Conservation (phyloP, 805 yeast species). For the Priceomyces carsonii region DNA sequence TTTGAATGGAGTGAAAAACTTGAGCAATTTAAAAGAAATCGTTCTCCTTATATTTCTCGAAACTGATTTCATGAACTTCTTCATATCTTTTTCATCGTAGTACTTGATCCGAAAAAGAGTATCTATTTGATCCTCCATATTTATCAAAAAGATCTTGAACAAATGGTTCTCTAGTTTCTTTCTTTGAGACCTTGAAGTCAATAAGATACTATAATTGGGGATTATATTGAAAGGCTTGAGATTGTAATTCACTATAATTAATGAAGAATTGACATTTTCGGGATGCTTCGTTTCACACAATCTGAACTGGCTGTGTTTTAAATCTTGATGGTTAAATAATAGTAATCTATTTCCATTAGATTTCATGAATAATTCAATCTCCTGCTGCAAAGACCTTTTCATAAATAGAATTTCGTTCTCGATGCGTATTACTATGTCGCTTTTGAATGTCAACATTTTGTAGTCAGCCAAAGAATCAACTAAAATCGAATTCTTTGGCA, state of each 20-base stretch:
- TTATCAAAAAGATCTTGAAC: constrained; percentile 35
- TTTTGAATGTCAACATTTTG: constrained; percentile 17
- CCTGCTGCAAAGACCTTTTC: constrained; percentile 29
- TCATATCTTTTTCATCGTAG: constrained; percentile 26
- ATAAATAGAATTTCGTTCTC: constrained; percentile 30
- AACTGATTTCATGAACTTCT: constrained; percentile 26
- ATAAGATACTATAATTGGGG: constrained; percentile 33
- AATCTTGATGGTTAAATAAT: constrained; percentile 22
- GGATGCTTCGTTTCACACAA: constrained; percentile 23
- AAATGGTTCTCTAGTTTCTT: constrained; percentile 31
- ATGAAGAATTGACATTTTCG: constrained; percentile 7
- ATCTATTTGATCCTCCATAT: constrained; percentile 39
- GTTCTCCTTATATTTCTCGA: constrained; percentile 26
- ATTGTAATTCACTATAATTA: constrained; percentile 24
- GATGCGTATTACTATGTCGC: constrained; percentile 14
- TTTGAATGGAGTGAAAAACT: constrained; percentile 17
- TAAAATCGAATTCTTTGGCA: constrained; percentile 26
- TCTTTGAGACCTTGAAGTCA: constrained; percentile 22
- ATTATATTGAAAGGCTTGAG: constrained; percentile 33
- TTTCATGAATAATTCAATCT: constrained; percentile 26
- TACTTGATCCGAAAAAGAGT: constrained; percentile 37
- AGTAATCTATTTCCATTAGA: constrained; percentile 20
- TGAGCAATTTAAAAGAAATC: constrained; percentile 27
- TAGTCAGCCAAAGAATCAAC: constrained; percentile 31
- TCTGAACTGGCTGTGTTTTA: constrained; percentile 32